Base-by-base conservation (phyloP, 2,329 filamentous ascomycete species). In the Colletotrichum phormii region DNA sequence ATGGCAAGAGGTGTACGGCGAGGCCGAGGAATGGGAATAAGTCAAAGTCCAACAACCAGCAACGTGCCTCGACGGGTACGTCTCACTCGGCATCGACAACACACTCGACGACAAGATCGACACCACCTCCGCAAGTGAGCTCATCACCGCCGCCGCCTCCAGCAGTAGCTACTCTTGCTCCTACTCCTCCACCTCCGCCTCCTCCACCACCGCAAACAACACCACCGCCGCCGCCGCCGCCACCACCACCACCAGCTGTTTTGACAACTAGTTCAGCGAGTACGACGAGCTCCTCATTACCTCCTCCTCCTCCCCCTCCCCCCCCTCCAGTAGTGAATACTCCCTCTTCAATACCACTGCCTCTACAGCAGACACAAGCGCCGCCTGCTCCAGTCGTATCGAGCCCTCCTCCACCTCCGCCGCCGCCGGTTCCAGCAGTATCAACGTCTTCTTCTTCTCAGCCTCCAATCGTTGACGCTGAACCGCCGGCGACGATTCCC, bases 1-100 rank as follows among this genome's bases (percentile, higher is more conserved):
- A 84, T 70, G 87, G 86, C 64, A 86, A 84, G 78, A 84, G 84
- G 79, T 89, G 89, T 82, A 90, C 88, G 77, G 87, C 86, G 73
- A 82, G 89, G 75, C 87, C 87, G 60, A 86, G 79, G 76, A 54
- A 57, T 18, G 71, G 67, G 33, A 59, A 67, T 42, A 67, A 61
- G 42, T 71, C 67, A 29, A 75, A 58, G 37, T 54, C 70, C 33
- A 63, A 49, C n/a, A 67, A 60, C 18, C 72, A 67, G 26, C 62
- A 63, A 18, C 72, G 62, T 22, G 67, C 29, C 13, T 65, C 67
- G 62, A 63, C 68, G 33, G 70, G 54, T 24, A 72, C 60, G n/a
- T 72, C 70, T 18, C 65, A 53, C 42, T 72, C 69, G 26, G 67
- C 68, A 15, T 67, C 67, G 35, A 65, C 62, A 33, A 60, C 67